Evolutionary conservation across 345 rosid species (phyloP).

Genomic region (Sisymbrium altissimum): DNA sequence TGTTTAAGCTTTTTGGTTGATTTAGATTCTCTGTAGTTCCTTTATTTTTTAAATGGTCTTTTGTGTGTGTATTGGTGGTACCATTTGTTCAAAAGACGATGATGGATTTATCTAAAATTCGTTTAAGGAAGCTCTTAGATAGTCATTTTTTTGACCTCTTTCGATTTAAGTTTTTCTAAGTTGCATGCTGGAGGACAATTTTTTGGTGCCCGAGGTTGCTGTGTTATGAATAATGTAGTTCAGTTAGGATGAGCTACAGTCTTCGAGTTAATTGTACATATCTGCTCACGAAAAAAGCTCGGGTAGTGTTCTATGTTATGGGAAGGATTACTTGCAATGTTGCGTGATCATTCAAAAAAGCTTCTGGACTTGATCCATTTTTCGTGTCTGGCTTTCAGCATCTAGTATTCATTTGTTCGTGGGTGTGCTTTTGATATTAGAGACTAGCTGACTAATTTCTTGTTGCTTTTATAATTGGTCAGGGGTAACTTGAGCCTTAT

Average conservation of each 20-base stretch:
- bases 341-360: neutral
- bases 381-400: slow-evolving; percentile 10
- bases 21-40: neutral
- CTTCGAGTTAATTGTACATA: neutral
- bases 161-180: neutral
- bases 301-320: neutral
- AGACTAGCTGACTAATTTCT: neutral
- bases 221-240: neutral
- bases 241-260: neutral
- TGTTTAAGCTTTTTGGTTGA: neutral
- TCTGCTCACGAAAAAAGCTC: neutral
- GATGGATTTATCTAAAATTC: neutral
- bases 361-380: neutral
- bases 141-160: neutral
- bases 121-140: neutral
- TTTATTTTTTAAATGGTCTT: neutral
- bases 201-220: neutral
- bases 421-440: neutral
- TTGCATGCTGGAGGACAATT: neutral
- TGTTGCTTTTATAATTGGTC: slow-evolving; percentile 16
- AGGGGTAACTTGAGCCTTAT: slow-evolving; percentile 86
- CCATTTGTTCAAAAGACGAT: neutral
- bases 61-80: neutral
- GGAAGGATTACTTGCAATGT: neutral
- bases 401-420: neutral